Evolutionary conservation across 2,329 filamentous ascomycete species (phyloP), one percentile per base, ranked within the genome.

Genomic region (Hymenoscyphus albidus): DNA sequence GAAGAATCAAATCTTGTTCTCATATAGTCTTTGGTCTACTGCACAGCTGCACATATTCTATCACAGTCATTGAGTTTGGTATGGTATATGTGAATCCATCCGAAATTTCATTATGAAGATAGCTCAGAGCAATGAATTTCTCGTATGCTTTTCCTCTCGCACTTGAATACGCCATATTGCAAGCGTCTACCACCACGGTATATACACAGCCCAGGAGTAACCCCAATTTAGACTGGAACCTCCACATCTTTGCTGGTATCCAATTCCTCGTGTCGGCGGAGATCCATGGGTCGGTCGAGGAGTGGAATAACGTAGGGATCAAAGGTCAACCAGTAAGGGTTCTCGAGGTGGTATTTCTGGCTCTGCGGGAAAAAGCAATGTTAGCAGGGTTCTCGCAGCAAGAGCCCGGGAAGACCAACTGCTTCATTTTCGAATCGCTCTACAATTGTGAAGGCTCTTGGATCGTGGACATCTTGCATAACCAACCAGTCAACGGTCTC

Each of bases 401-500:
- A 55, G 13, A 31, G 40, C 27, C 6, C 64, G 22, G 59, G 16
- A n/a, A 13, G 10, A 31, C 51, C 16, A 13, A 79, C 83, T 65
- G 78, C 79, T 75, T 92, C 89, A 66, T 87, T 81, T 71, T 84
- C 82, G 76, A 91, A 92, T 39, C 89, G 80, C 78, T 92, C 89
- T 58, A 92, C 88, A 71, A 92, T 90, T 58, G 87, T 90, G 77
- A 92, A 92, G 59, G 87, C 85, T 64, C 88, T 81, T 56, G 82
- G 81, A 75, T 92, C 89, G 71, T 84, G 80, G 64, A 86, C 82
- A 71, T 88, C 87, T 79, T 92, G 89, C 89, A 92, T 92, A 68
- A 92, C 89, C 76, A 90, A 86, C 89, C 89, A 92, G 57, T 14
- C 83, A 64, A 88, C 73, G 0, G 85, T 91, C 80, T 92, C 89